Percentiles rank a stretch among this genome's conserved stretches.
These are phyloP conservation scores for Sporisorium scitamineum DNA, from an alignment of 1,284 basidiomycete species.

Conservation along the genomic window DNA sequence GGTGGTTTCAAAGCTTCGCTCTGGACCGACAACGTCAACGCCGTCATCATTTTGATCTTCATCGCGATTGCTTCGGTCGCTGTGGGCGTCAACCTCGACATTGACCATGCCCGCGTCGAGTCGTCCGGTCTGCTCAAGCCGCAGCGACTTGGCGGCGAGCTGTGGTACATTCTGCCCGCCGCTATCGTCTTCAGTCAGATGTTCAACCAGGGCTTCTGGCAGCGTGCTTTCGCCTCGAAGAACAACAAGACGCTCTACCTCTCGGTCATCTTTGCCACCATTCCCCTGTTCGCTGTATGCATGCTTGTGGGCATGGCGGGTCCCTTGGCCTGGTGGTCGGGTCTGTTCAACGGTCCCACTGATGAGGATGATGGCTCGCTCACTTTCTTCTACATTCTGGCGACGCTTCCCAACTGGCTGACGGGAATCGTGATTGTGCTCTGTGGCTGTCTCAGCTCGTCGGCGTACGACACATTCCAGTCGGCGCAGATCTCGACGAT, in stretches of 20 bases:
- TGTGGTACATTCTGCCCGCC: slow-evolving; percentile 68
- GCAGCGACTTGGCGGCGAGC: slow-evolving; percentile 65
- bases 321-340: slow-evolving; percentile 65
- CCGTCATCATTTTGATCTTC: slow-evolving; percentile 64
- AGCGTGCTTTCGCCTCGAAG: slow-evolving; percentile 68
- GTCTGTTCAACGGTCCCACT: slow-evolving; percentile 58
- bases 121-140: slow-evolving; percentile 57
- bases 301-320: slow-evolving; percentile 68
- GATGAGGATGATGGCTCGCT: slow-evolving; percentile 62
- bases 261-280: slow-evolving; percentile 62
- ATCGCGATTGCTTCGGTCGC: slow-evolving; percentile 65
- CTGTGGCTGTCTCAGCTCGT: slow-evolving; percentile 64
- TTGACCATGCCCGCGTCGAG: slow-evolving; percentile 57
- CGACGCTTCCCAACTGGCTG: slow-evolving; percentile 66
- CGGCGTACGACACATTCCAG: slow-evolving; percentile 69
- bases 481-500: slow-evolving; percentile 69
- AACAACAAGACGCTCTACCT: slow-evolving; percentile 62
- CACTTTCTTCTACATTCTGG: slow-evolving; percentile 66
- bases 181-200: slow-evolving; percentile 67
- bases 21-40: slow-evolving; percentile 69
- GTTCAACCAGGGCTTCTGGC: slow-evolving; percentile 70
- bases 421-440: slow-evolving; percentile 66
- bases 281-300: slow-evolving; percentile 66
- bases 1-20: slow-evolving; percentile 69
- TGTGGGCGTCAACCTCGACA: slow-evolving; percentile 62